Evolutionary conservation across 192 early-diverging fungal genomes (phyloP).

Genomic region (Paraglomus occultum): DNA sequence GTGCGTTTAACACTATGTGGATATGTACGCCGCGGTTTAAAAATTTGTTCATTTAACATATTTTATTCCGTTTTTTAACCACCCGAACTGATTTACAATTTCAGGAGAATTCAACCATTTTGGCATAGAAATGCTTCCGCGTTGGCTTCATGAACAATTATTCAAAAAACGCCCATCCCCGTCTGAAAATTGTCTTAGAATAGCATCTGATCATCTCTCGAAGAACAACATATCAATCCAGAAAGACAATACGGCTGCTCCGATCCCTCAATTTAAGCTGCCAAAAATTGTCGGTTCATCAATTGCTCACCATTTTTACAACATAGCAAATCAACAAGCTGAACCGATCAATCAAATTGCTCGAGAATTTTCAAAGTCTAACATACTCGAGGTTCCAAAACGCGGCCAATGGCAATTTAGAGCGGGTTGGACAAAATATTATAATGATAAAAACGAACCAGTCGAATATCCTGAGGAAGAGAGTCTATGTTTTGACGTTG

Average conservation of each 20-base stretch:
- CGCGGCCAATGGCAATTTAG: slow-evolving; percentile 54
- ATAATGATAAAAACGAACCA: slow-evolving; percentile 33
- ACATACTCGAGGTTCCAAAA: slow-evolving; percentile 40
- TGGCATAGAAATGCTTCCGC: slow-evolving; percentile 21
- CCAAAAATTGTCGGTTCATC: slow-evolving; percentile 40
- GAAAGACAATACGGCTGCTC: slow-evolving; percentile 37
- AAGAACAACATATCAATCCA: slow-evolving; percentile 56
- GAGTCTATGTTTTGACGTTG: slow-evolving; percentile 83
- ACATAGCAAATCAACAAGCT: slow-evolving; percentile 65
- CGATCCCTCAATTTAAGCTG: slow-evolving; percentile 33
- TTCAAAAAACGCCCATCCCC: slow-evolving; percentile 8
- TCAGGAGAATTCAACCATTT: slow-evolving; percentile 16
- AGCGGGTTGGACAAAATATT: slow-evolving; percentile 85
- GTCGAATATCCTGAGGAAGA: slow-evolving; percentile 61
- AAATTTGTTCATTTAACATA: too few species aligned
- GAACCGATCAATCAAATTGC: slow-evolving; percentile 59
- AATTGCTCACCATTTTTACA: slow-evolving; percentile 77
- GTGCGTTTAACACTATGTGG: too few species aligned
- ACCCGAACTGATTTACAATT: too few species aligned
- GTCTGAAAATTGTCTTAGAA: slow-evolving; percentile 33
- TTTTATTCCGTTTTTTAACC: too few species aligned
- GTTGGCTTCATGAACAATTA: slow-evolving; percentile 24
- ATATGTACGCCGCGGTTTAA: too few species aligned
- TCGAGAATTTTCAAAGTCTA: slow-evolving; percentile 37
- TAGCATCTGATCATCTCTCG: slow-evolving; percentile 47